Evolutionary conservation across 1,284 basidiomycete genomes (phyloP).

Genomic region (Sparassis latifolia): DNA sequence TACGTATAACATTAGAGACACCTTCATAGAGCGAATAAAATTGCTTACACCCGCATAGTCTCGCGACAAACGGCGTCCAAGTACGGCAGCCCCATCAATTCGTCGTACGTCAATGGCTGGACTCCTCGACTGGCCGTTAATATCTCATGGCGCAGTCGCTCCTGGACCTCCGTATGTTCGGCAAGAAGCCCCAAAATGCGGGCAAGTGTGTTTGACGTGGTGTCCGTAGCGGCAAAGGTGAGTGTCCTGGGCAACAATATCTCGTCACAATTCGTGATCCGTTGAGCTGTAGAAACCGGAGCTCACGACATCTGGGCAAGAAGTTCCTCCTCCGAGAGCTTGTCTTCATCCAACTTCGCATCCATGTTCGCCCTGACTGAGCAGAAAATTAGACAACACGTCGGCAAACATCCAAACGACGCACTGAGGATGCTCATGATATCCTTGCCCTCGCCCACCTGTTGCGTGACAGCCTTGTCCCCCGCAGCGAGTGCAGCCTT

Average conservation of each 20-base stretch:
- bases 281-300: neutral
- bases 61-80: slow-evolving; percentile 13
- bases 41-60: slow-evolving; percentile 8
- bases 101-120: slow-evolving; percentile 8
- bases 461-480: slow-evolving; percentile 19
- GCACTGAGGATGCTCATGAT: slow-evolving; percentile 25
- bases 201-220: slow-evolving; percentile 8
- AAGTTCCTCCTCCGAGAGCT: slow-evolving; percentile 21
- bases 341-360: slow-evolving; percentile 15
- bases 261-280: neutral
- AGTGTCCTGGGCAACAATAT: slow-evolving; percentile 3
- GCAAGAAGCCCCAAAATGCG: slow-evolving; percentile 7
- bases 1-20: neutral
- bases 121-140: slow-evolving; percentile 1
- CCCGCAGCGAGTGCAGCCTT: slow-evolving; percentile 18
- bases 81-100: slow-evolving; percentile 8
- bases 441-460: slow-evolving; percentile 25
- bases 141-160: slow-evolving; percentile 8
- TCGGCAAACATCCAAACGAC: slow-evolving; percentile 2
- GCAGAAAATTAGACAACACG: neutral
- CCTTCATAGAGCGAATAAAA: neutral
- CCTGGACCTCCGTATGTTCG: slow-evolving; percentile 9
- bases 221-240: slow-evolving; percentile 10
- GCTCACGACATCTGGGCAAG: slow-evolving; percentile 22
- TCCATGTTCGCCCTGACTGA: slow-evolving; percentile 17